Evolutionary conservation across 2,329 filamentous ascomycete genomes (phyloP), one percentile per base, ranked within the genome.

Genomic region (Neonectria neomacrospora): DNA sequence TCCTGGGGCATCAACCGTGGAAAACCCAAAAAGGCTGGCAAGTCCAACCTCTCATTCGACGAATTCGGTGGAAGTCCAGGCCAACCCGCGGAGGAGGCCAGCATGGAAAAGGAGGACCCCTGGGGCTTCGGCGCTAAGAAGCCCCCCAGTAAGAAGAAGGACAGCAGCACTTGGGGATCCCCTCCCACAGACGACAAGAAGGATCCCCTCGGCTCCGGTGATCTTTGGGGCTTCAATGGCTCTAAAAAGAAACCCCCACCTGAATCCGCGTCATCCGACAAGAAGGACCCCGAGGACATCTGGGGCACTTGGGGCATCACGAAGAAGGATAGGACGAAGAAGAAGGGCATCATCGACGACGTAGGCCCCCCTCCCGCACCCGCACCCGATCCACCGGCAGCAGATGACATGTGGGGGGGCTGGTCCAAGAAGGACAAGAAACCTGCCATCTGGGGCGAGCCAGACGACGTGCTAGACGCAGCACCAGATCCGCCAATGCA

Each of bases 11-110:
- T 79, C 63, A 78, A 82, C 58, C 74, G 75, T 12, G 71, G 76
- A 6, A 87, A 86, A 65, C 73, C 83, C n/a, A 87, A 85, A 73
- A 86, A 85, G 70, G 84, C 85, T 74, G 78, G 71, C 32, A 82
- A 80, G 53, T 74, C 78, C 1, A 75, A 73, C 5, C 80, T 85
- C 60, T 76, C 79, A n/a, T 87, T 88, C 63, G 83, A 82, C 22
- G 71, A 75, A n/a, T 71, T 83, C 22, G 83, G 80, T 58, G 80
- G 79, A 12, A 34, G 57, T n/a, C 77, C 80, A 45, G 80, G 80
- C 26, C 78, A 79, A 54, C 61, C 70, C 32, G 54, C n/a, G 41
- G 77, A 78, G 54, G 66, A 78, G 79, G 55, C 77, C 79, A 47
- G 76, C 79, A 37, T 37, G 52, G 71, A 66, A 16, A 73, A 74